Conservation (phyloP, 805 yeast genomes). For the Blastobotrys robertii region DNA sequence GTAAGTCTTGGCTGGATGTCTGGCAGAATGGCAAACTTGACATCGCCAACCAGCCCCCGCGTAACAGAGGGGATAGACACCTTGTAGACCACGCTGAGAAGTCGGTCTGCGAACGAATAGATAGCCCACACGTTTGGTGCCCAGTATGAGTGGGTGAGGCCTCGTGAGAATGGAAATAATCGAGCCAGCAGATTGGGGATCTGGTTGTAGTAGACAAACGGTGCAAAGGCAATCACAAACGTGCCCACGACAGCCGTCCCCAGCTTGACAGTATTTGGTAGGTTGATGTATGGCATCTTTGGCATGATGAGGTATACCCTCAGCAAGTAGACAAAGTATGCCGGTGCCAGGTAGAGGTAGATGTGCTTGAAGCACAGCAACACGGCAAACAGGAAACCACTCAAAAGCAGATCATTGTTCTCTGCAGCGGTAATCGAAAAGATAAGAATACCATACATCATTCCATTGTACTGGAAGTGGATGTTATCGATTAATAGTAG, state of each 20-base stretch:
- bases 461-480: slow-evolving; percentile 95
- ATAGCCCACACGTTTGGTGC: slow-evolving; percentile 98
- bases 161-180: slow-evolving; percentile 88
- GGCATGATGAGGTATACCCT: slow-evolving; percentile 47
- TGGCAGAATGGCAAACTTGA: slow-evolving; percentile 71
- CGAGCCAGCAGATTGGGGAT: slow-evolving; percentile 57
- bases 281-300: slow-evolving; percentile 2
- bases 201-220: slow-evolving; percentile 55
- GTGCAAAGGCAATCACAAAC: slow-evolving; percentile 63
- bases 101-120: slow-evolving; percentile 73
- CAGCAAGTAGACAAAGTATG: slow-evolving; percentile 71
- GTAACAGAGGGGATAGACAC: slow-evolving; percentile 41
- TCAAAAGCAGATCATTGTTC: slow-evolving; percentile 41
- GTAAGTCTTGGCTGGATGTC: slow-evolving; percentile 70
- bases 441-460: slow-evolving; percentile 77
- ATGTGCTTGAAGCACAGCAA: slow-evolving; percentile 91
- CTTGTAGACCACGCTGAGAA: slow-evolving; percentile 31
- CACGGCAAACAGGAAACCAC: slow-evolving; percentile 56
- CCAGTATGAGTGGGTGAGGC: slow-evolving; percentile 97
- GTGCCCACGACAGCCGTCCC: slow-evolving; percentile 54
- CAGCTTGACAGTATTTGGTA: slow-evolving; percentile 39
- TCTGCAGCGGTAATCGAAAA: slow-evolving; percentile 66
- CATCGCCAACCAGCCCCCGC: slow-evolving; percentile 88
- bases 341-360: slow-evolving; percentile 87
- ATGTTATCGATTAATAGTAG: slow-evolving; percentile 85